Evolutionary conservation across 2,329 filamentous ascomycete species (phyloP), one percentile per base, ranked within the genome.

Genomic region (Colletotrichum liaoningense): DNA sequence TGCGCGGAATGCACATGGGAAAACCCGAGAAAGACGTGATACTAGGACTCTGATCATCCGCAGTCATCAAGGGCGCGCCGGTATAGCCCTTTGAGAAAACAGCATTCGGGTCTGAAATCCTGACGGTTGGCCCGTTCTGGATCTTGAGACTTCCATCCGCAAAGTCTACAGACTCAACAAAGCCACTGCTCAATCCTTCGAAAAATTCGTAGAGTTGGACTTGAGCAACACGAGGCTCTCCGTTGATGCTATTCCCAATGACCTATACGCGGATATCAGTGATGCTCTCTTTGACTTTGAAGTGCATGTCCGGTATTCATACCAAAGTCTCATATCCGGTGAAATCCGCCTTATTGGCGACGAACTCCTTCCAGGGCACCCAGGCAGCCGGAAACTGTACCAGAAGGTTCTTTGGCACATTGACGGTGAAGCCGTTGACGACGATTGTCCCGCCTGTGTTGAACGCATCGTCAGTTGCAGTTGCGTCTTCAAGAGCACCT

Each of bases 1-100:
- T 83, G 19, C 87, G 81, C 0, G 85, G 86, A 22, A 88, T 84
- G 69, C 86, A 88, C 86, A 88, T 88, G 2, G 86, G 87, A 63
- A 88, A 88, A 0, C 87, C 87, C 14, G 84, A 85, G 77, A 87
- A 88, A 1, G 85, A 83, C 2, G 81, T 83, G 66, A 88, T 81
- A 63, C 83, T 85, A 0, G 87, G 86, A 71, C 83, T 88, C 69
- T 84, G 79, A 67, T 87, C 86, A 74, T 88, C 87, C 1, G 85
- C 85, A 0, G 85, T 84, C 78, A 86, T 87, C 69, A 84, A 82
- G 0, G 84, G 84, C 9, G 79, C 77, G 1, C 76, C 78, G 2
- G 70, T 78, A 68, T 83, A 85, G 1, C 81, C 83, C 4, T 81
- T 80, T 9, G 82, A 82, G 76, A 84, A 88, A 5, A 84, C 80